Evolutionary conservation across 257 asterid species (phyloP).

Genomic region (Pogostemon cablin): DNA sequence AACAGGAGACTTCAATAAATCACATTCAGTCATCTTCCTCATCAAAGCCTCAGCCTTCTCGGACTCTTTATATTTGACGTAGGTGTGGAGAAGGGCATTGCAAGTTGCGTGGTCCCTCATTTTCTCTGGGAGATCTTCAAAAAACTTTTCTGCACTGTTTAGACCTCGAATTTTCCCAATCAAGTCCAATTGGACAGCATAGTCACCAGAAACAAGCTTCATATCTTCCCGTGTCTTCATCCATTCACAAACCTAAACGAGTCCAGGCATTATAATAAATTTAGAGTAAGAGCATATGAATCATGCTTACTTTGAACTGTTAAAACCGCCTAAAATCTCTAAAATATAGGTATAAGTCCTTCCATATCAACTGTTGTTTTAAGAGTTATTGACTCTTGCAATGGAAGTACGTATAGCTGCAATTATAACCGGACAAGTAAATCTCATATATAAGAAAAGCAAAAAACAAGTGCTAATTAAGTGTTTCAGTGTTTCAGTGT

Average conservation of each 20-base stretch:
- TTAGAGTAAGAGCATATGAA: neutral
- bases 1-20: constrained; percentile 64
- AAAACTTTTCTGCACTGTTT: constrained; percentile 85
- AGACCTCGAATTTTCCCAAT: constrained; percentile 84
- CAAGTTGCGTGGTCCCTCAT: constrained; percentile 77
- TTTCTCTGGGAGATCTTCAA: constrained; percentile 75
- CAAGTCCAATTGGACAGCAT: constrained; percentile 90
- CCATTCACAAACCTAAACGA: constrained; percentile 86
- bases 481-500: neutral
- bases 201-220: constrained; percentile 82
- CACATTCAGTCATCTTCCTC: constrained; percentile 81
- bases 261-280: constrained; percentile 14
- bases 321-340: neutral
- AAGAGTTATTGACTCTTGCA: neutral
- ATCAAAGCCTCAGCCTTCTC: constrained; percentile 79
- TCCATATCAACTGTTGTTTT: neutral
- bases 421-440: neutral
- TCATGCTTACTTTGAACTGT: neutral
- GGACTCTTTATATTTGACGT: constrained; percentile 61
- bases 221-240: constrained; percentile 79
- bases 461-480: neutral
- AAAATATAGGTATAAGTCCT: too few relatives aligned
- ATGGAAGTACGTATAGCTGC: neutral
- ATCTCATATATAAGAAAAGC: neutral
- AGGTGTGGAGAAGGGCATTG: constrained; percentile 88